These are phyloP conservation scores for Fusarium agapanthi DNA, from an alignment of 2,329 filamentous ascomycete species.

Conservation along the genomic window DNA sequence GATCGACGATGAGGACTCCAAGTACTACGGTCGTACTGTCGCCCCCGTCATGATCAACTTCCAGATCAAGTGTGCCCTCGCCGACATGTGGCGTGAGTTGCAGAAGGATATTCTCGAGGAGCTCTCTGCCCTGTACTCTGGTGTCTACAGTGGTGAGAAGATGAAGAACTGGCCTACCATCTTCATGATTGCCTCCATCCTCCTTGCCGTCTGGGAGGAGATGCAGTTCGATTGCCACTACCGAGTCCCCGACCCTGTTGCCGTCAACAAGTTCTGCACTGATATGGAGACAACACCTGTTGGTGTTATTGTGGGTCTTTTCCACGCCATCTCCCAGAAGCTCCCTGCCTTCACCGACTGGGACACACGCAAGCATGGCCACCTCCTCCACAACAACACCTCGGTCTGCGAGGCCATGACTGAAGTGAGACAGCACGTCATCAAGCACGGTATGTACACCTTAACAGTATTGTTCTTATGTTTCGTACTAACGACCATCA, in stretches of 20 bases:
- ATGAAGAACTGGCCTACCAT: constrained; percentile 99
- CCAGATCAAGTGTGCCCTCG: constrained; percentile 97
- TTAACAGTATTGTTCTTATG: not conserved
- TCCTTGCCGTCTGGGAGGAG: constrained; percentile 95
- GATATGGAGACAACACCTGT: constrained; percentile 98
- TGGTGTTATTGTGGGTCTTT: constrained; percentile 94
- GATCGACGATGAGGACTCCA: constrained; percentile 86
- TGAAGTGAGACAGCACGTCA: constrained; percentile 90
- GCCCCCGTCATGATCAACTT: constrained; percentile 99
- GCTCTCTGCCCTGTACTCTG: constrained; percentile 91
- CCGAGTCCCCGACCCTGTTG: constrained; percentile 82
- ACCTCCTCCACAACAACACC: constrained; percentile 87
- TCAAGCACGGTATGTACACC: constrained; percentile 84
- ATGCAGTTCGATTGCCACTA: constrained; percentile 99
- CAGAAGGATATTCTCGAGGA: constrained; percentile 97
- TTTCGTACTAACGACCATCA: constrained; percentile 32
- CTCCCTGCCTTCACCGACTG: constrained; percentile 91
- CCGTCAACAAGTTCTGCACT: constrained; percentile 91
- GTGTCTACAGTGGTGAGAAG: constrained; percentile 95
- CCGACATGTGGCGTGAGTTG: constrained; percentile 97
- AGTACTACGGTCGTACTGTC: constrained; percentile 88
- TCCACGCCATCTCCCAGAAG: constrained; percentile 98
- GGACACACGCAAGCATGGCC: constrained; percentile 91
- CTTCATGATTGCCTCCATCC: constrained; percentile 94
- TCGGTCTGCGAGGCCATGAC: constrained; percentile 97